phyloP scores from a whole-genome alignment of 2,329 filamentous ascomycete species.

The Pseudocercospora fijiensis region DNA sequence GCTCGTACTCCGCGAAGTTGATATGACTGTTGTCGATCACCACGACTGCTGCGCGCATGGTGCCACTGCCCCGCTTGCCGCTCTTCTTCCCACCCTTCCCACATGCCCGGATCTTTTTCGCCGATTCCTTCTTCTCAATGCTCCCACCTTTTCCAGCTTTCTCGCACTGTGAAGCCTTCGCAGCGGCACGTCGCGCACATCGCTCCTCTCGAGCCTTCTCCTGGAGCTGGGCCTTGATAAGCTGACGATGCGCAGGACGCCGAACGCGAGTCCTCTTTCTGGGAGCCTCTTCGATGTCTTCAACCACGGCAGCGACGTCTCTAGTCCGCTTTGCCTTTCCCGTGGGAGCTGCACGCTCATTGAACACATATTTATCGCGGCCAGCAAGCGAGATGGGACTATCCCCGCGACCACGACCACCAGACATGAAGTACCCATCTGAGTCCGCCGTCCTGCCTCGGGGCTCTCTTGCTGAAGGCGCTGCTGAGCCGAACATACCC shows the following conservation, averaged over 20 bases:
- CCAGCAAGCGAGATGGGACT: not conserved
- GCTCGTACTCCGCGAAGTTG: conserved; percentile 16
- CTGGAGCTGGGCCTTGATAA: conserved; percentile 13
- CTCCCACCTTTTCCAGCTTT: not conserved
- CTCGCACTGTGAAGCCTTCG: not conserved
- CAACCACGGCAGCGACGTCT: not conserved
- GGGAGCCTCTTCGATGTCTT: not conserved
- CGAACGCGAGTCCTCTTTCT: not conserved
- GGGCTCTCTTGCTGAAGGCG: not conserved
- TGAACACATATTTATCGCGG: not conserved
- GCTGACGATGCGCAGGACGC: conserved; percentile 11
- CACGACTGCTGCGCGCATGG: conserved; percentile 1
- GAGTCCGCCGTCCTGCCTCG: not conserved
- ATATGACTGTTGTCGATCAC: conserved; percentile 16
- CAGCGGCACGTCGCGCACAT: not conserved
- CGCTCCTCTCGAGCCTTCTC: conserved; percentile 7
- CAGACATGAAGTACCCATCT: not conserved
- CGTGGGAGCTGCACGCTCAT: not conserved
- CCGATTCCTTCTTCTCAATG: not conserved
- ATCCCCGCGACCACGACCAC: not conserved
- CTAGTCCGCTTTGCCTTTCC: not conserved
- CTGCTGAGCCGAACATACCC: conserved; percentile 9
- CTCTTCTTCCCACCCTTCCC: not conserved
- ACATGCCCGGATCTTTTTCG: not conserved
- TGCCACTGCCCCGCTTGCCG: not conserved